Conservation (phyloP, 371 early-diverging fungal genomes). For the Thermomucor indicae-seudaticae region DNA sequence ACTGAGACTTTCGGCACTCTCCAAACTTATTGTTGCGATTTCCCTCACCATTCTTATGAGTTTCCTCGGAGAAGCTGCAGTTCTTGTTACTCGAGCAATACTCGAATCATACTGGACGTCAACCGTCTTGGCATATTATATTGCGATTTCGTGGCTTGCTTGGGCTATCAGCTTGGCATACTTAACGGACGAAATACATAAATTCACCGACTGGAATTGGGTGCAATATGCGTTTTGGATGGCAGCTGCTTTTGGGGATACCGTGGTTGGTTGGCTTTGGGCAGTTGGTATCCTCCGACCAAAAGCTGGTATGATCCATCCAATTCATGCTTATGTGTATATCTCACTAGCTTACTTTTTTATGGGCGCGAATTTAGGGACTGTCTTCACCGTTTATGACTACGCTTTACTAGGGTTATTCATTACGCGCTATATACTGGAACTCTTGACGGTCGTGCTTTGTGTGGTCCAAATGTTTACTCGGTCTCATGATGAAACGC, state of each 20-base stretch:
- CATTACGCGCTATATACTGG: constrained; percentile 24
- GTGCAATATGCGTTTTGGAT: constrained; percentile 40
- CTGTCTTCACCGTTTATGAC: constrained; percentile 29
- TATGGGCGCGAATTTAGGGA: constrained; percentile 11
- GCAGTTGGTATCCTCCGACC: constrained; percentile 23
- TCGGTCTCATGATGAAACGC: constrained; percentile 4
- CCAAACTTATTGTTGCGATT: constrained; percentile 23
- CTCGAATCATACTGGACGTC: constrained; percentile 24
- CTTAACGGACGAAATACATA: constrained; percentile 29
- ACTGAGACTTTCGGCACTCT: constrained; percentile 18
- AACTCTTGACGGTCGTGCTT: constrained; percentile 11
- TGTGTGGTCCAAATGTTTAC: constrained; percentile 25
- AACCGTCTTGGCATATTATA: constrained; percentile 28
- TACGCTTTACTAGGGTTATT: constrained; percentile 21
- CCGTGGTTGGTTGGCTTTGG: constrained; percentile 40
- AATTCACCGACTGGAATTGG: constrained; percentile 42
- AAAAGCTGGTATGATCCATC: constrained; percentile 18
- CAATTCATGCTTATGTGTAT: background rate
- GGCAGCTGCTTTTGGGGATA: constrained; percentile 26
- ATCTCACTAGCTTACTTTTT: background rate
- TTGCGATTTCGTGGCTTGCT: constrained; percentile 27
- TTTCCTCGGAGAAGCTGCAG: constrained; percentile 27
- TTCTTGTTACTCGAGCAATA: constrained; percentile 26
- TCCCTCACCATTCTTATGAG: constrained; percentile 14
- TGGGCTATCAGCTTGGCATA: constrained; percentile 28